These are phyloP conservation scores for Aureobasidium lini DNA, from an alignment of 2,329 filamentous ascomycete genomes.

Conservation along the genomic window DNA sequence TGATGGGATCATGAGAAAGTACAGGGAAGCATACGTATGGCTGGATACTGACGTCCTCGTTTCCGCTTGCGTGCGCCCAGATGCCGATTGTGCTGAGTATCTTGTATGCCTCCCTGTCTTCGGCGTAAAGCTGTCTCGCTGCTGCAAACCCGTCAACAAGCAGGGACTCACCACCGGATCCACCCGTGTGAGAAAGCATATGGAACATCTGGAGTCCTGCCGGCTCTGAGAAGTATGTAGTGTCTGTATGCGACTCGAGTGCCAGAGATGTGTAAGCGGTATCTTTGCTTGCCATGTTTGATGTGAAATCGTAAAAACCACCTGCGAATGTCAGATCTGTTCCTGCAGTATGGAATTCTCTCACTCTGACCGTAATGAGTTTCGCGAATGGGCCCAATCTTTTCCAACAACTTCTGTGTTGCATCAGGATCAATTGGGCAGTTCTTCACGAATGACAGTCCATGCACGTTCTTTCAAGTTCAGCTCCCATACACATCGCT, in stretches of 20 bases:
- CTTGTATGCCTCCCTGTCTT: conserved; percentile 51
- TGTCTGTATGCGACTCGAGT: conserved; percentile 84
- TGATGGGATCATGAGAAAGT: conserved; percentile 50
- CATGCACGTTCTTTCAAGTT: conserved; percentile 49
- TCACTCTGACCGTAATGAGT: conserved; percentile 76
- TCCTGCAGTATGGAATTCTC: background rate
- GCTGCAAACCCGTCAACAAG: conserved; percentile 82
- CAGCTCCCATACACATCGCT: background rate
- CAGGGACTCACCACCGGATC: conserved; percentile 65
- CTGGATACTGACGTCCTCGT: conserved; percentile 71
- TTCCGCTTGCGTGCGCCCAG: conserved; percentile 79
- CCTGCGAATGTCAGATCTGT: conserved; percentile 29
- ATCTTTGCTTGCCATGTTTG: conserved; percentile 58
- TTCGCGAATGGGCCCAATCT: conserved; percentile 76
- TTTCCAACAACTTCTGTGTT: conserved; percentile 67
- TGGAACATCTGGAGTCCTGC: conserved; percentile 90
- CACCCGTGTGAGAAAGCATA: conserved; percentile 68
- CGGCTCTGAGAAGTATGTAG: conserved; percentile 90
- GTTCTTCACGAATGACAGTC: conserved; percentile 69
- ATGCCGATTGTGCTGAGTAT: conserved; percentile 52
- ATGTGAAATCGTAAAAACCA: conserved; percentile 78
- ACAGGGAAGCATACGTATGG: conserved; percentile 66
- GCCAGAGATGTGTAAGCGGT: conserved; percentile 70
- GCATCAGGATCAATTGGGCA: conserved; percentile 62
- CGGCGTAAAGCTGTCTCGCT: conserved; percentile 50